These are phyloP conservation scores for Candida pseudofarinosa DNA, from an alignment of 805 yeast genomes.

Conservation along the genomic window DNA sequence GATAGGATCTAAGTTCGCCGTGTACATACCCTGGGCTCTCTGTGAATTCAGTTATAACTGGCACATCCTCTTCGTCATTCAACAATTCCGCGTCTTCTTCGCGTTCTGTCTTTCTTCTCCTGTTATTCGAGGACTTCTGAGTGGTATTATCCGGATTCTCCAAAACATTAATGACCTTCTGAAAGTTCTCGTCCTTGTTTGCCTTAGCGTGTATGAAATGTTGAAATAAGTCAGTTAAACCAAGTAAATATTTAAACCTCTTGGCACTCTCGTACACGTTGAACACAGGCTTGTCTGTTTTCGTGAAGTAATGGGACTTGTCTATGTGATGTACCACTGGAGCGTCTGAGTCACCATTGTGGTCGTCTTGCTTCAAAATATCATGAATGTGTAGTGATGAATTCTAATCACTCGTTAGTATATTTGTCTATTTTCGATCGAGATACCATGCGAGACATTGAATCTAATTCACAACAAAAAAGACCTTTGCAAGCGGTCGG, in stretches of 20 bases:
- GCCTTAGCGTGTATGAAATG: constrained; percentile 69
- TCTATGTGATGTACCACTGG: constrained; percentile 4
- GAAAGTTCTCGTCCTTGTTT: constrained; percentile 53
- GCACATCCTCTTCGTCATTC: constrained; percentile 45
- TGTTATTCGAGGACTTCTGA: constrained; percentile 21
- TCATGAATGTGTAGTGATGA: constrained; percentile 4
- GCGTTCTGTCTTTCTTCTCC: constrained; percentile 68
- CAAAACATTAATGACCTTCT: constrained; percentile 37
- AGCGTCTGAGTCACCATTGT: neutral
- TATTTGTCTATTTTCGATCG: neutral
- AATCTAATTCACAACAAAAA: neutral
- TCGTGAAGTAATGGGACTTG: constrained; percentile 27
- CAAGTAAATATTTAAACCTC: constrained; percentile 62
- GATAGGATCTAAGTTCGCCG: constrained; percentile 68
- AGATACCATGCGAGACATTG: neutral
- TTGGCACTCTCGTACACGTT: constrained; percentile 58
- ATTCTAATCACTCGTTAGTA: constrained; percentile 4
- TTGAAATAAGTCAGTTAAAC: constrained; percentile 61
- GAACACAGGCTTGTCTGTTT: constrained; percentile 35
- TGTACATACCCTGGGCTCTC: constrained; percentile 49
- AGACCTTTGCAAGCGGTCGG: too few relatives aligned
- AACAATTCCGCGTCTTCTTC: constrained; percentile 77
- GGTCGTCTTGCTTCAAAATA: constrained; percentile 3
- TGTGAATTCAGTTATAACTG: constrained; percentile 43
- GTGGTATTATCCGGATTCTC: constrained; percentile 10